Conservation (phyloP, 306 rosid genomes). For the Trifolium subterraneum region DNA sequence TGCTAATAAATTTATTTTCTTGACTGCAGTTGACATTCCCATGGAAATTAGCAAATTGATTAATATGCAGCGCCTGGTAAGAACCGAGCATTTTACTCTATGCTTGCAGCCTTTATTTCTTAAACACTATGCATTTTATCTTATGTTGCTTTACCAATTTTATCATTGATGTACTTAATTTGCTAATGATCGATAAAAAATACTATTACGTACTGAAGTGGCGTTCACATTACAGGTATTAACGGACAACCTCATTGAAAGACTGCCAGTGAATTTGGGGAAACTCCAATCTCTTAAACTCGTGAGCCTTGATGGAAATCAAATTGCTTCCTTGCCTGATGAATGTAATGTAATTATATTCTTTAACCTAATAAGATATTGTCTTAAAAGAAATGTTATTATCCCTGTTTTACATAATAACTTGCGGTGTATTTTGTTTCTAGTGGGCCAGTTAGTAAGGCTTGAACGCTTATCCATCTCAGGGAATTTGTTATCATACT, state of each 20-base stretch:
- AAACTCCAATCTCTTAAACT: conserved; percentile 86
- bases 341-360: conserved; percentile 93
- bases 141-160: not conserved
- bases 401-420: conserved; percentile 30
- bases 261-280: conserved; percentile 85
- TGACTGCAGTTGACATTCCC: conserved; percentile 81
- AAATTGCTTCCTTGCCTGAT: conserved; percentile 85
- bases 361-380: conserved; percentile 45
- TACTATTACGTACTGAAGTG: conserved; percentile 31
- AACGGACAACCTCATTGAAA: conserved; percentile 80
- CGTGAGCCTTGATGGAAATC: conserved; percentile 85
- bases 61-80: conserved; percentile 88
- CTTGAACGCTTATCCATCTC: conserved; percentile 87
- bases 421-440: conserved; percentile 50
- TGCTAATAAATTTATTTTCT: conserved; percentile 27
- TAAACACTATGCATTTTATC: not conserved
- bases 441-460: conserved; percentile 95
- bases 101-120: conserved; percentile 28
- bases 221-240: conserved; percentile 62
- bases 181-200: not conserved
- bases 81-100: conserved; percentile 37
- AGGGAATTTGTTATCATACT: conserved; percentile 58
- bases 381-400: conserved; percentile 20
- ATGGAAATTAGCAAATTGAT: conserved; percentile 71
- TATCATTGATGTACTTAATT: not conserved